Conservation (phyloP, 2,329 filamentous ascomycete species). For the Neopestalotiopsis rosae region DNA sequence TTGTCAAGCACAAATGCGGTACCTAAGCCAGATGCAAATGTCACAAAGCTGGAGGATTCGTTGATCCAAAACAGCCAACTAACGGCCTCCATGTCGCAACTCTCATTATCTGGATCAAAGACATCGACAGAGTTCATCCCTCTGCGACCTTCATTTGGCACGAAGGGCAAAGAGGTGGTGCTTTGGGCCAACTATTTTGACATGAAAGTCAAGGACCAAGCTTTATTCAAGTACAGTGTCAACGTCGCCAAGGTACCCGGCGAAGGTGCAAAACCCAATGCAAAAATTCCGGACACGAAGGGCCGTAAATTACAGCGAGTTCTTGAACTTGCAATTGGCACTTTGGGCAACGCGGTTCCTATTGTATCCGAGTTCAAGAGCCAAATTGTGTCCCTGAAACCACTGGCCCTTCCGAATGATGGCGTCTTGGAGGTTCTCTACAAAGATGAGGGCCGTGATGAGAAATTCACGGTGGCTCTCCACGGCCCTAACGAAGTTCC, state of each 20-base stretch:
- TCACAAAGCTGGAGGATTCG: constrained; percentile 47
- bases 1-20: constrained; percentile 20
- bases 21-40: constrained; percentile 32
- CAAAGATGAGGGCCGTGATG: constrained; percentile 37
- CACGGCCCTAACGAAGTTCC: constrained; percentile 43
- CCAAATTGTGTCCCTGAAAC: constrained; percentile 47
- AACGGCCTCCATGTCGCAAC: constrained; percentile 41
- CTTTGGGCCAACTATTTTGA: constrained; percentile 63
- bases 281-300: constrained; percentile 39
- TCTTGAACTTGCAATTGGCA: constrained; percentile 42
- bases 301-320: constrained; percentile 50
- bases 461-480: constrained; percentile 48
- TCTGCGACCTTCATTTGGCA: constrained; percentile 55
- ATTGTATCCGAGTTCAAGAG: constrained; percentile 57
- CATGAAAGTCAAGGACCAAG: constrained; percentile 42
- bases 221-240: constrained; percentile 53
- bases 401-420: constrained; percentile 42
- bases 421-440: constrained; percentile 43
- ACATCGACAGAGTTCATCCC: constrained; percentile 41
- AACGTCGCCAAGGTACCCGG: constrained; percentile 33
- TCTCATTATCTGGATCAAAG: constrained; percentile 32
- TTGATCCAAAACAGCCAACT: constrained; percentile 42
- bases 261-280: constrained; percentile 23
- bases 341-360: constrained; percentile 38
- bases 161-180: constrained; percentile 43